Evolutionary conservation across 129 eudicot species (phyloP).

Genomic region (Erigeron canadensis): DNA sequence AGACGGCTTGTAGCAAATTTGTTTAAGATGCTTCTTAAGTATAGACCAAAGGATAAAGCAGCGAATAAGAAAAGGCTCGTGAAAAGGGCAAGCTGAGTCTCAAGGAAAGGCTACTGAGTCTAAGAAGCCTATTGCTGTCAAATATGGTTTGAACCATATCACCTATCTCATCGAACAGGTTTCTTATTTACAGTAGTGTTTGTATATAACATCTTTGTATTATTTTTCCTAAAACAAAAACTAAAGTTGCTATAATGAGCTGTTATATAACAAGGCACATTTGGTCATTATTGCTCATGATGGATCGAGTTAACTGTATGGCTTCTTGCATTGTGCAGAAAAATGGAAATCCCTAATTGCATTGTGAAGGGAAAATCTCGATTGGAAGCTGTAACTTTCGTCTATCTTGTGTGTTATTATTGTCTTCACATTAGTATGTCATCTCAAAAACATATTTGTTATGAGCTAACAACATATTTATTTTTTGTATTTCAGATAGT

Average conservation of each 20-base stretch:
- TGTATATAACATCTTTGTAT: neutral
- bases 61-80: slow-evolving; percentile 72
- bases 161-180: slow-evolving; percentile 92
- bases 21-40: slow-evolving; percentile 82
- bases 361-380: slow-evolving; percentile 88
- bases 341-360: slow-evolving; percentile 87
- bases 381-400: slow-evolving; percentile 60
- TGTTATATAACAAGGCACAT: slow-evolving; percentile 78
- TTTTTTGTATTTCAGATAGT: slow-evolving; percentile 60
- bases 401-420: neutral
- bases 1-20: slow-evolving; percentile 77
- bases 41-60: slow-evolving; percentile 81
- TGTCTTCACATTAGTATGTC: neutral
- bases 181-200: neutral
- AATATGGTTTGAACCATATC: slow-evolving; percentile 74
- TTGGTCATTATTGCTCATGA: slow-evolving; percentile 88
- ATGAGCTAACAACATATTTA: slow-evolving; percentile 1
- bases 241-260: neutral
- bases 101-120: slow-evolving; percentile 67
- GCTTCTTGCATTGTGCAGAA: slow-evolving; percentile 88
- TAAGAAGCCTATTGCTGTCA: slow-evolving; percentile 83
- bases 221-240: neutral
- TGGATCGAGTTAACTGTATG: slow-evolving; percentile 84
- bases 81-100: slow-evolving; percentile 81
- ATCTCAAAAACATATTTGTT: neutral